Percentiles rank a stretch among this genome's conserved stretches.
These are phyloP conservation scores for Nothophaeocryptopus gaeumannii DNA, from an alignment of 2,329 filamentous ascomycete species.

Conservation along the genomic window DNA sequence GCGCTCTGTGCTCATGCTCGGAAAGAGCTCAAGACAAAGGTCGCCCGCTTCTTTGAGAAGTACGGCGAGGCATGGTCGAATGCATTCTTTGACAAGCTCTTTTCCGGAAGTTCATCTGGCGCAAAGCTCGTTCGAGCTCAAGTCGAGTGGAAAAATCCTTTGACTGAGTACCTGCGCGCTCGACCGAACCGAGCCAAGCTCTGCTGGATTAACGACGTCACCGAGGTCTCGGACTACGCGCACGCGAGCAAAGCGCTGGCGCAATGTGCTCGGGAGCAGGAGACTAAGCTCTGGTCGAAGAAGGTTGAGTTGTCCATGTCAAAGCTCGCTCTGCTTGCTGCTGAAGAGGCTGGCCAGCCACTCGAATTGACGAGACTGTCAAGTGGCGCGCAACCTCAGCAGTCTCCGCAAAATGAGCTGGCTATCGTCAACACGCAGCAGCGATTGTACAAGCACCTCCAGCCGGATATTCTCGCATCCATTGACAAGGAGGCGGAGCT, in stretches of 20 bases:
- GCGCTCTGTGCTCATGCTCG: constrained; percentile 24
- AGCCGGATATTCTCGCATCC: constrained; percentile 64
- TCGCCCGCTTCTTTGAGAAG: constrained; percentile 56
- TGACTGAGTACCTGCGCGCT: constrained; percentile 75
- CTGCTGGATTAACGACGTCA: constrained; percentile 92
- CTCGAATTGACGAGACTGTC: constrained; percentile 1
- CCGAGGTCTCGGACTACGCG: constrained; percentile 69
- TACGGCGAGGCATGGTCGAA: constrained; percentile 68
- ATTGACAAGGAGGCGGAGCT: constrained; percentile 77
- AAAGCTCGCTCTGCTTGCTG: constrained; percentile 71
- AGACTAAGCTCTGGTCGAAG: constrained; percentile 85
- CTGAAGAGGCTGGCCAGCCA: constrained; percentile 41
- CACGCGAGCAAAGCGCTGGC: constrained; percentile 70
- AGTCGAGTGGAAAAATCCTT: constrained; percentile 62
- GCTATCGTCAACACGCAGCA: constrained; percentile 77
- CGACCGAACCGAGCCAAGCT: constrained; percentile 71
- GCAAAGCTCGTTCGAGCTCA: constrained; percentile 65
- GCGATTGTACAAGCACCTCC: constrained; percentile 67
- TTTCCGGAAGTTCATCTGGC: constrained; percentile 58
- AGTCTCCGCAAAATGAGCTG: constrained; percentile 51
- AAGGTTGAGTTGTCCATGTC: constrained; percentile 88
- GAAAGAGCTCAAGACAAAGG: constrained; percentile 46
- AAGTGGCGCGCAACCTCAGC: constrained; percentile 1
- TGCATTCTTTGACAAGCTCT: constrained; percentile 76
- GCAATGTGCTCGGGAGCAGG: constrained; percentile 65